Evolutionary conservation across 257 asterid species (phyloP), one percentile per base, ranked within the genome.

Genomic region (Nicotiana paniculata): DNA sequence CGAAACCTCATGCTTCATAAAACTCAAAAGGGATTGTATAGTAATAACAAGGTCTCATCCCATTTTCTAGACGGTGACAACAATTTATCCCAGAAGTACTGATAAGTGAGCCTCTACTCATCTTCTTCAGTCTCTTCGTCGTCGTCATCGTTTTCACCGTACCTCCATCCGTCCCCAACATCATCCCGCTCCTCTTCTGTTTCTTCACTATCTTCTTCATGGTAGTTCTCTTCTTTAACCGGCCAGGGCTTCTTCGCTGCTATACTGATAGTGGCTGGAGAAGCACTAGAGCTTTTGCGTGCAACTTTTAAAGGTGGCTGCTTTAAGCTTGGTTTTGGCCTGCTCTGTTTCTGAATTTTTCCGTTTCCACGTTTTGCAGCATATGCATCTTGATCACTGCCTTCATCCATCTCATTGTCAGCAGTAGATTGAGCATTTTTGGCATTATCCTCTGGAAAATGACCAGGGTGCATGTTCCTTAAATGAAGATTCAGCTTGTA

Each of bases 61-160:
- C 63, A 75, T 51, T 75, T 16, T 26, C 43, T 74, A 74, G 39
- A 74, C 39, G 4, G 0, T 48, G 79, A 74, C 26, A 46, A 48
- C 61, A 43, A 48, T 74, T 48, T 74, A 72, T 48, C 5, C 26
- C 26, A 48, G 26, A 74, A 48, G 62, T 48, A 76, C 17, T 51
- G 62, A 46, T 15, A 35, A 4, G 33, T 28, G 66, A 18, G 48
- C 82, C 88, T 37, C 46, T 87, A 94, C 80, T 96, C 99, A 83
- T 96, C 99, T 16, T 96, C 85, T 69, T 96, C 99, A 0, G 99
- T 96, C 93, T 96, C 99, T 86, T 96, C 99, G 82, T 95, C 98
- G n/a, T 95, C 97, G 0, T 94, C 97, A 17, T 91, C 91, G 24
- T 90, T 88, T 9, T 81, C 91, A 16, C 89, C 91, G 53, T 94